A percentile compares a stretch with the other conserved stretches of the same genome.
Evolutionary conservation across 768 basidiomycete genomes (phyloP).

Genomic region (Auriscalpium orientale): DNA sequence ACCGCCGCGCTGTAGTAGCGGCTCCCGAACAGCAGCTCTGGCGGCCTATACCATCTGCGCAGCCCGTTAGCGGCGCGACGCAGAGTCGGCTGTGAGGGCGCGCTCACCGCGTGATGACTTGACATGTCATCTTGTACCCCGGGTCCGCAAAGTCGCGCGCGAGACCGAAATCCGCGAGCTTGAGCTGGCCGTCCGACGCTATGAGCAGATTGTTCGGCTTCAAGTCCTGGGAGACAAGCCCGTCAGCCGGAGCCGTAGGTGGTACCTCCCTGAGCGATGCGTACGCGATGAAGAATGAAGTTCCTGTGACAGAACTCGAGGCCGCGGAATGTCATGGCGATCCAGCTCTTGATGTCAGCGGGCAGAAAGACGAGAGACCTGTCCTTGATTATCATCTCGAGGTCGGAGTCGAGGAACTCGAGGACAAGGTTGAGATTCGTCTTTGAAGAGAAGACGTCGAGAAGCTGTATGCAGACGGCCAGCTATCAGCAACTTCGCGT

Average conservation of each 20-base stretch:
- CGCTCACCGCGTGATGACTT: slow-evolving; percentile 92
- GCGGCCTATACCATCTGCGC: slow-evolving; percentile 92
- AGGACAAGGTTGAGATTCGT: slow-evolving; percentile 95
- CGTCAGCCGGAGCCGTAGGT: not conserved
- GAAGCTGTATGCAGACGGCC: slow-evolving; percentile 47
- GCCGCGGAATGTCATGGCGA: slow-evolving; percentile 95
- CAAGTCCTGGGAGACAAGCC: slow-evolving; percentile 57
- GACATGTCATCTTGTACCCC: slow-evolving; percentile 93
- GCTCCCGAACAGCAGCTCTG: slow-evolving; percentile 87
- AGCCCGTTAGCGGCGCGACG: not conserved
- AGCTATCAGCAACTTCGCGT: not conserved
- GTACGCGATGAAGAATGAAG: slow-evolving; percentile 86
- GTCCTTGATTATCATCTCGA: slow-evolving; percentile 96
- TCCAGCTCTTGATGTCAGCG: slow-evolving; percentile 97
- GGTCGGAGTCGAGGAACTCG: slow-evolving; percentile 92
- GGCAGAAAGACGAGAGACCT: slow-evolving; percentile 85
- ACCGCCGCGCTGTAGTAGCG: slow-evolving; percentile 88
- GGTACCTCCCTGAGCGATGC: slow-evolving; percentile 13
- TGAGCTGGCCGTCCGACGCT: slow-evolving; percentile 82
- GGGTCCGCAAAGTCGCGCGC: slow-evolving; percentile 96
- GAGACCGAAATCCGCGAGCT: slow-evolving; percentile 98
- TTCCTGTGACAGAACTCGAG: slow-evolving; percentile 98
- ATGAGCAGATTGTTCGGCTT: slow-evolving; percentile 99
- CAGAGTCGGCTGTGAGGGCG: not conserved
- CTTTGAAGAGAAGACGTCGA: slow-evolving; percentile 95